Base-by-base conservation (phyloP, 2,329 filamentous ascomycete genomes). In the Botrytis fabae region DNA sequence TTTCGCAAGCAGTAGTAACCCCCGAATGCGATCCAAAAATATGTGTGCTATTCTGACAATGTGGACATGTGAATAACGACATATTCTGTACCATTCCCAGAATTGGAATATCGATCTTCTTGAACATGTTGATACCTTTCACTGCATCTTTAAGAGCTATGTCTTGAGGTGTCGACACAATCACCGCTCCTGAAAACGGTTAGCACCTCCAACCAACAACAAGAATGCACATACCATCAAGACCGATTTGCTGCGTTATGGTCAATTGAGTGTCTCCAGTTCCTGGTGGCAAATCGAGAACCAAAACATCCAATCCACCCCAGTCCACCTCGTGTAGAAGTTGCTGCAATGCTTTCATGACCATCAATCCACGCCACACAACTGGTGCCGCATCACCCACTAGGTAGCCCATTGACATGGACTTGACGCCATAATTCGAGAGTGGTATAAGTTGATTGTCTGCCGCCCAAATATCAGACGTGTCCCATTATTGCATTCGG, bases 331-430 rank as follows among this genome's bases (percentile, higher is more conserved):
- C 94, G 81, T 98, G 95, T 12, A 99, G 88, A 8, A 99, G 89
- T 81, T 99, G 96, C 78, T 98, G 95, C 76, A 99, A 87, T 0
- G 96, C 96, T 80, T 98, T 99, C 87, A 97, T 97, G 22, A 98
- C 93, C 95, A 99, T 98, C 3, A 97, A 88, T 0, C 96, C 96
- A 69, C 96, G 90, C 96, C 96, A 99, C 46, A 96, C 95, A 25
- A 99, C 92, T 0, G 95, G 93, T 8, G 93, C 92, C 18, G 90
- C 87, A 76, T 94, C 91, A 32, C 89, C 89, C 1, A 97, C 90
- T 0, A 99, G 87, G 77, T 97, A 98, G 68, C 96, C 96, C 93
- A 99, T 98, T 0, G 95, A 98, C 96, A 99, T 99, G 71, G 94
- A 97, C 83, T 97, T 97, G 73, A 99, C 88, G 59, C 96, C 96